Conservation (phyloP, 2,329 filamentous ascomycete genomes). For the Sporothrix pallida region DNA sequence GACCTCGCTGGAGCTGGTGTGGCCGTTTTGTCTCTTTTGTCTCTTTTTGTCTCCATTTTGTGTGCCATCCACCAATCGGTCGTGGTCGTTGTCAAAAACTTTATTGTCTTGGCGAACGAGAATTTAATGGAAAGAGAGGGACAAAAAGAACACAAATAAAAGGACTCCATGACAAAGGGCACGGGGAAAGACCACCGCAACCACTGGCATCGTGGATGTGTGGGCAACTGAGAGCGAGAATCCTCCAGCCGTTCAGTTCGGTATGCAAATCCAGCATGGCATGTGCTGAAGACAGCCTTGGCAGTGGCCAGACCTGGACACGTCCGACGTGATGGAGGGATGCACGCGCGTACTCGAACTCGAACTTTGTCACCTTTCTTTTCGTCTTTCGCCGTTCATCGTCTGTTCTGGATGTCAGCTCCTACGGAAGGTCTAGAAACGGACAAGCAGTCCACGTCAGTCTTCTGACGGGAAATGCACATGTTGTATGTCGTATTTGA, state of each 20-base stretch:
- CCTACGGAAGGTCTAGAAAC: not conserved
- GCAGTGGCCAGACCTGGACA: slow-evolving; percentile 1
- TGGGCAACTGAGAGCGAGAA: not conserved
- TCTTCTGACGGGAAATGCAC: not conserved
- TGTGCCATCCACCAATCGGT: not conserved
- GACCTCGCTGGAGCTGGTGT: not conserved
- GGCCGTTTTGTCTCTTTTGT: not conserved
- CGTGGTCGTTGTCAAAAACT: not conserved
- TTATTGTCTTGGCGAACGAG: slow-evolving; percentile 17
- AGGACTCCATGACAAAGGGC: no score
- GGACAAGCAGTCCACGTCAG: not conserved
- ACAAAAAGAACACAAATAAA: not conserved
- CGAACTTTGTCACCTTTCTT: no score
- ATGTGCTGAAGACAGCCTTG: not conserved
- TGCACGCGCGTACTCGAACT: not conserved
- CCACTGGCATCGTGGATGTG: not conserved
- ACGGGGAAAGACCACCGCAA: not conserved
- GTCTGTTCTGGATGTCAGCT: not conserved
- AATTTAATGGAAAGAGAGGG: not conserved
- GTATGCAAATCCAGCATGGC: slow-evolving; percentile 8
- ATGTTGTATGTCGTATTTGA: no score
- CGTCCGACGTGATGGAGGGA: not conserved
- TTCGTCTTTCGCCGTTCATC: no score
- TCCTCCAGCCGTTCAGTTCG: not conserved
- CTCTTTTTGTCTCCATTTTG: no score